These are phyloP conservation scores for Candida pseudoglaebosa DNA, from an alignment of 805 yeast genomes.

Conservation along the genomic window DNA sequence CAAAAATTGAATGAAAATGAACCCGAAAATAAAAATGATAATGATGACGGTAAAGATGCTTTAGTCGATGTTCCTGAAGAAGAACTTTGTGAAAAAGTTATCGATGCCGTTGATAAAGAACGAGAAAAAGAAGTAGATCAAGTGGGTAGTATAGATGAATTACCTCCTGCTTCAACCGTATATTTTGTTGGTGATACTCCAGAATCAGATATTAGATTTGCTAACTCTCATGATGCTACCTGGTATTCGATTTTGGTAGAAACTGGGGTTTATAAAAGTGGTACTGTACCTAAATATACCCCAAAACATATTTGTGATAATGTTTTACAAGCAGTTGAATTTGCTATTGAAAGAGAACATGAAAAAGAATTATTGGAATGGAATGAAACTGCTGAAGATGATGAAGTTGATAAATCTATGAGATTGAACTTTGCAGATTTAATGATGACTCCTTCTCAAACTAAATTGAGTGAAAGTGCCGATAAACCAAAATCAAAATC, in stretches of 20 bases:
- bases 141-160: constrained; percentile 37
- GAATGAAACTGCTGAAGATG: constrained; percentile 49
- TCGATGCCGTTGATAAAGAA: constrained; percentile 3
- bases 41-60: constrained; percentile 27
- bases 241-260: constrained; percentile 84
- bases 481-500: neutral
- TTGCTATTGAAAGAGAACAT: constrained; percentile 81
- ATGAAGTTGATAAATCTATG: constrained; percentile 22
- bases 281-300: constrained; percentile 71
- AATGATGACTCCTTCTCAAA: constrained; percentile 42
- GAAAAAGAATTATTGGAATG: constrained; percentile 67
- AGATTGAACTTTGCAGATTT: constrained; percentile 43
- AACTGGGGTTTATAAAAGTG: constrained; percentile 83
- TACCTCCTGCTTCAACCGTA: constrained; percentile 83
- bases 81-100: constrained; percentile 6
- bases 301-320: constrained; percentile 72
- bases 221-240: constrained; percentile 78
- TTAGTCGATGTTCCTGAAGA: constrained; percentile 14
- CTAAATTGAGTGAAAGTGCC: neutral
- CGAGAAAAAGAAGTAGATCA: constrained; percentile 10
- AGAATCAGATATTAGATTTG: constrained; percentile 83
- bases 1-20: constrained; percentile 46
- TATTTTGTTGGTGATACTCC: constrained; percentile 91
- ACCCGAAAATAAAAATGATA: constrained; percentile 32
- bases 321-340: constrained; percentile 78